Evolutionary conservation across 495 filamentous ascomycete genomes (phyloP), one percentile per base, ranked within the genome.

Genomic region (Cercophora sp.): DNA sequence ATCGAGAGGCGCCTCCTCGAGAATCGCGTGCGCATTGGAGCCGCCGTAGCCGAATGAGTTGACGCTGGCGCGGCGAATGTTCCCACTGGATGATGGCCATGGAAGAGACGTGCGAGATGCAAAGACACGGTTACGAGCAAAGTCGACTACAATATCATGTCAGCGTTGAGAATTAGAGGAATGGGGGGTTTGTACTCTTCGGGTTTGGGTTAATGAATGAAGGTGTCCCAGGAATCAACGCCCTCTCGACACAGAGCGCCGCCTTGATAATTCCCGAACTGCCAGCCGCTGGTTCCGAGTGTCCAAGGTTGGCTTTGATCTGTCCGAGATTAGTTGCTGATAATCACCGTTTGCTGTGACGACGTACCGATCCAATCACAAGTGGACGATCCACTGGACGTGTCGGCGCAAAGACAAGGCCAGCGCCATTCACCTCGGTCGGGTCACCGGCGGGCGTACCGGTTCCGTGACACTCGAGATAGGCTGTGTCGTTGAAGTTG

Each of bases 391-490:
- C n/a, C n/a, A n/a, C n/a, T n/a, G n/a, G n/a, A n/a, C n/a, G n/a
- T n/a, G n/a, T n/a, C n/a, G n/a, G n/a, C n/a, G n/a, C n/a, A n/a
- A 63, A 65, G 1, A 61, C 54, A 1, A 19, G 2, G 5, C 31
- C 57, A 5, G 72, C 61, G 0, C 70, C 70, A 1, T 25, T 8
- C 0, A 62, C 57, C 51, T 82, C 75, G 2, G 49, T 50, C 0
- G 73, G 74, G 44, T 82, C 79, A n/a, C 78, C 79, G 2, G 61
- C 70, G 31, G 63, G 62, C 3, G 79, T 81, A 18, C 79, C 79
- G 0, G 79, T 82, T 0, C 56, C 56, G 31, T 73, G 71, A 13
- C 65, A 70, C 55, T 82, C 79, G 13, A 81, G 64, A 44, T 76
- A 84, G 61, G 10, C 43, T 27, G 70, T 69, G 2, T 56, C 48